A percentile compares a stretch with the other conserved stretches of the same genome.
Evolutionary conservation across 2,329 filamentous ascomycete genomes (phyloP).

Genomic region (Ophiostoma ulmi): DNA sequence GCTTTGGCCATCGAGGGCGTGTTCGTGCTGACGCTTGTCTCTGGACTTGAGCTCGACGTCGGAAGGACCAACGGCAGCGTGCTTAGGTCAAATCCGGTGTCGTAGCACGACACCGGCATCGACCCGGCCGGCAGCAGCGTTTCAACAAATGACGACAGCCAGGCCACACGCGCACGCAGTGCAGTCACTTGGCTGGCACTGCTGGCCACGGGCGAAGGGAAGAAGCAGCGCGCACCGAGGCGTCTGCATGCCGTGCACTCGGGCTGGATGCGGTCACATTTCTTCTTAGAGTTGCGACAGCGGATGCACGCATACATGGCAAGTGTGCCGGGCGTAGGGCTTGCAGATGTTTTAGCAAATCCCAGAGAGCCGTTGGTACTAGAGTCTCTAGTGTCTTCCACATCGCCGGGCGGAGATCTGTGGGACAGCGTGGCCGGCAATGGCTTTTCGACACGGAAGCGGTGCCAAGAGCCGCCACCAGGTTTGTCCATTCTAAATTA

Average conservation of each 20-base stretch:
- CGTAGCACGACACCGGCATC: slow-evolving; percentile 35
- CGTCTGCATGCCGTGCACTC: slow-evolving; percentile 39
- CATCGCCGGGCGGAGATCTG: neutral
- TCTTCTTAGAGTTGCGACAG: slow-evolving; percentile 44
- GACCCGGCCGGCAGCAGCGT: slow-evolving; percentile 31
- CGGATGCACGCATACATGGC: slow-evolving; percentile 35
- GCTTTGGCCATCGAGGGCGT: neutral
- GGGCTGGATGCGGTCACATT: slow-evolving; percentile 41
- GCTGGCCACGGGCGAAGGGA: slow-evolving; percentile 32
- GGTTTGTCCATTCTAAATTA: slow-evolving; percentile 19
- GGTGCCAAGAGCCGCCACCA: slow-evolving; percentile 29
- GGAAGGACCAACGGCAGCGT: neutral
- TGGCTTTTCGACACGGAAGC: slow-evolving; percentile 30
- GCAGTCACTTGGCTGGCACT: slow-evolving; percentile 36
- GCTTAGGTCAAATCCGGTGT: slow-evolving; percentile 35
- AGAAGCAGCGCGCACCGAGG: slow-evolving; percentile 39
- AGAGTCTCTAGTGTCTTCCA: neutral
- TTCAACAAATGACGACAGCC: slow-evolving; percentile 39
- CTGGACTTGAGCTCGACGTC: neutral
- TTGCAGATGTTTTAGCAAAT: neutral
- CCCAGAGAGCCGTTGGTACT: neutral
- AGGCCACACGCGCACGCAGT: slow-evolving; percentile 25
- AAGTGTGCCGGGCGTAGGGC: slow-evolving; percentile 26
- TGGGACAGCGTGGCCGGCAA: slow-evolving; percentile 20
- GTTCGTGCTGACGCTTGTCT: neutral